Evolutionary conservation across 768 basidiomycete species (phyloP).

Genomic region (Xanthoconium stramineum): DNA sequence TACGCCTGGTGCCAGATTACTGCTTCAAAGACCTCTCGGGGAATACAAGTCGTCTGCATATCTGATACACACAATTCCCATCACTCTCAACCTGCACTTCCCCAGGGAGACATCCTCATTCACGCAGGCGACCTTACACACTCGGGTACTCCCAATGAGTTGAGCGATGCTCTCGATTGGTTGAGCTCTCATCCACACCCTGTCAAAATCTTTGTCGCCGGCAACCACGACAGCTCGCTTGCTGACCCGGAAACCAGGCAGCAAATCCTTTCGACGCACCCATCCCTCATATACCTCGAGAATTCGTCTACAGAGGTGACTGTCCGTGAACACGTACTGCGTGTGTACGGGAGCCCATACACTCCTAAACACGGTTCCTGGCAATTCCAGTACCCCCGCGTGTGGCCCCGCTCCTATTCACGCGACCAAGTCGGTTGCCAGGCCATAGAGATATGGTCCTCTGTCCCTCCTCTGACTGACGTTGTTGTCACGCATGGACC

Average conservation of each 20-base stretch:
- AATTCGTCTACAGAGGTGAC: constrained; percentile 1
- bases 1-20: constrained; percentile 1
- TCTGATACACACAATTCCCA: constrained; percentile 10
- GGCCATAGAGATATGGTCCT: constrained; percentile 2
- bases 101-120: constrained; percentile 3
- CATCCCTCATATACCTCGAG: constrained; percentile 11
- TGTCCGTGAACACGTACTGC: constrained; percentile 3
- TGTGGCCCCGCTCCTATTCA: background rate
- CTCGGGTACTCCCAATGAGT: background rate
- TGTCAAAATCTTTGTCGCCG: constrained; percentile 7
- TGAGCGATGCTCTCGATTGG: constrained; percentile 8
- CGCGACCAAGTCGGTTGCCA: background rate
- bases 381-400: constrained; percentile 11
- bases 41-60: constrained; percentile 3
- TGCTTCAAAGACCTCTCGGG: background rate
- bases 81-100: constrained; percentile 2
- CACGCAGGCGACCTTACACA: constrained; percentile 8
- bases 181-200: constrained; percentile 8
- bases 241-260: background rate
- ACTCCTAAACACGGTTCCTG: constrained; percentile 8
- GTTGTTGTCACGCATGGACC: constrained; percentile 3
- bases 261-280: background rate
- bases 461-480: background rate
- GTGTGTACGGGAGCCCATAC: constrained; percentile 8
- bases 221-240: constrained; percentile 9